Conservation (phyloP, 345 rosid genomes). For the Psidium friedrichsthalianum region DNA sequence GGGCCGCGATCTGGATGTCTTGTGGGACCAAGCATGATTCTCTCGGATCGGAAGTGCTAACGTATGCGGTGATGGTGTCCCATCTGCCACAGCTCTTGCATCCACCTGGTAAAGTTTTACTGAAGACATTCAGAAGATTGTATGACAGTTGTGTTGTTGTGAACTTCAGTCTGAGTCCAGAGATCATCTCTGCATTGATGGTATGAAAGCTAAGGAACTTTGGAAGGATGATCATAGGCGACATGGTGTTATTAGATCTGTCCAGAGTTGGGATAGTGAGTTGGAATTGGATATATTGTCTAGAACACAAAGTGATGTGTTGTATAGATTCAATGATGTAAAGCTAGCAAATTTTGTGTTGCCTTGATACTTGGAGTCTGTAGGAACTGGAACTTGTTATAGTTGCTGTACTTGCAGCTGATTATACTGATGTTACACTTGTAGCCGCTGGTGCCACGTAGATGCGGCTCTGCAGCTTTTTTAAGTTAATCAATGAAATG, state of each 20-base stretch:
- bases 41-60: slow-evolving; percentile 36
- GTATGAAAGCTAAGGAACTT: neutral
- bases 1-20: slow-evolving; percentile 46
- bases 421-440: neutral
- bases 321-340: neutral
- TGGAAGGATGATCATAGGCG: neutral
- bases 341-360: neutral
- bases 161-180: neutral
- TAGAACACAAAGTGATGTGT: no score
- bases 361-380: neutral
- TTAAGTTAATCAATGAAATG: neutral
- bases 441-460: neutral
- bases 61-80: slow-evolving; percentile 76
- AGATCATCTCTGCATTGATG: neutral
- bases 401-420: neutral
- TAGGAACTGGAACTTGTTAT: neutral
- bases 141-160: neutral
- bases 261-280: neutral
- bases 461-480: neutral
- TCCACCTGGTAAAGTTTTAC: slow-evolving; percentile 44
- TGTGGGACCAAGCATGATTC: slow-evolving; percentile 58
- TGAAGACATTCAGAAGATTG: neutral
- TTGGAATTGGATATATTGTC: no score
- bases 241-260: neutral
- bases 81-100: slow-evolving; percentile 62